These are phyloP conservation scores for Geosmithia flava DNA, from an alignment of 2,329 filamentous ascomycete genomes.

Conservation along the genomic window DNA sequence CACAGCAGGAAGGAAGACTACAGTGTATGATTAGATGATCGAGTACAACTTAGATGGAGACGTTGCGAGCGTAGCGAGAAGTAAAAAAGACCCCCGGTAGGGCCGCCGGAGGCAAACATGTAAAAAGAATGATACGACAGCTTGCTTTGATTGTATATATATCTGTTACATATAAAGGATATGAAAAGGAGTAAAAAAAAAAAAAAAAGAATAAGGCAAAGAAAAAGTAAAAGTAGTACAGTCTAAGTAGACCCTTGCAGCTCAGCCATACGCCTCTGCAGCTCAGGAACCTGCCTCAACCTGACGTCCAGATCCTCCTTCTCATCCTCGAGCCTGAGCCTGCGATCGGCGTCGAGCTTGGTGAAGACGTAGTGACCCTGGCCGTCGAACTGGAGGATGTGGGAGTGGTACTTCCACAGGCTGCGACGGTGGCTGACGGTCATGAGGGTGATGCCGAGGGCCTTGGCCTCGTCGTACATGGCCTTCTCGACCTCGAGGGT, in stretches of 20 bases:
- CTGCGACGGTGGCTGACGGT: slow-evolving; percentile 86
- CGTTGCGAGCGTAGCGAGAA: no score
- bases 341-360: slow-evolving; percentile 72
- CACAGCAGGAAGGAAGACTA: no score
- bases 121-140: no score
- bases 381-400: slow-evolving; percentile 93
- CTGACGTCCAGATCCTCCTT: slow-evolving; percentile 86
- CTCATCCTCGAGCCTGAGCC: slow-evolving; percentile 85
- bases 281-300: slow-evolving; percentile 73
- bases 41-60: no score
- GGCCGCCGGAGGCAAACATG: no score
- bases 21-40: no score
- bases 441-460: slow-evolving; percentile 86
- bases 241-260: slow-evolving; percentile 31
- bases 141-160: no score
- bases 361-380: slow-evolving; percentile 89
- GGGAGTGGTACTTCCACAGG: slow-evolving; percentile 92
- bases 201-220: not conserved
- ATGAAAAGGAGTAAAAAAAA: no score
- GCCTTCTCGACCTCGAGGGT: slow-evolving; percentile 87
- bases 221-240: not conserved
- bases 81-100: no score
- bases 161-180: no score
- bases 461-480: slow-evolving; percentile 96
- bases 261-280: slow-evolving; percentile 76